Conservation (phyloP, 2,329 filamentous ascomycete genomes). For the Intubia oerlemansii region DNA sequence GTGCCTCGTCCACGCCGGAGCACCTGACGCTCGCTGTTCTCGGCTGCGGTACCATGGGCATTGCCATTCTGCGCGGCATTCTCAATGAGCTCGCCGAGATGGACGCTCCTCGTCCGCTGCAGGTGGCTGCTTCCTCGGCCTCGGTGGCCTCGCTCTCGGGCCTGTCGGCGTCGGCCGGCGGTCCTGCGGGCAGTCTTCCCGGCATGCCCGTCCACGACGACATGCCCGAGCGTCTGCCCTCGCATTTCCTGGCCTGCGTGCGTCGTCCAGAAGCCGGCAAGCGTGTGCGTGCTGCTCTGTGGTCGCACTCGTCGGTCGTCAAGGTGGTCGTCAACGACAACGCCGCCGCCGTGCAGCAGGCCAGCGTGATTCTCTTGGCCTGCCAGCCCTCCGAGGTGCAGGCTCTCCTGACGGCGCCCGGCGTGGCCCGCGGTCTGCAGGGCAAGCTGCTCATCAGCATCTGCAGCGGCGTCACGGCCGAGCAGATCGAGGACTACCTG, state of each 20-base stretch:
- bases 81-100: slow-evolving; percentile 43
- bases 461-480: slow-evolving; percentile 51
- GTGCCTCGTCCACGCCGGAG: slow-evolving; percentile 2
- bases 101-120: slow-evolving; percentile 23
- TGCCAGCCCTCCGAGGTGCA: slow-evolving; percentile 64
- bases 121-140: slow-evolving; percentile 19
- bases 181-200: slow-evolving; percentile 10
- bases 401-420: slow-evolving; percentile 42
- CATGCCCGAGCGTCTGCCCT: slow-evolving; percentile 38
- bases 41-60: slow-evolving; percentile 72
- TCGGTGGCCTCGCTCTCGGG: slow-evolving; percentile 3
- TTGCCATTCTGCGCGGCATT: slow-evolving; percentile 65
- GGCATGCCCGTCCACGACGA: slow-evolving; percentile 22
- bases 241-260: slow-evolving; percentile 65
- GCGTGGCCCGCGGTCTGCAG: slow-evolving; percentile 45
- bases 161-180: not conserved
- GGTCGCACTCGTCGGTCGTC: slow-evolving; percentile 38
- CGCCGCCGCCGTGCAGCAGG: slow-evolving; percentile 39
- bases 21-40: slow-evolving; percentile 54
- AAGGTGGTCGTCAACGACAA: slow-evolving; percentile 54
- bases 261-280: slow-evolving; percentile 46
- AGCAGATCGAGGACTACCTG: slow-evolving; percentile 44
- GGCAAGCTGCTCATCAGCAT: slow-evolving; percentile 72
- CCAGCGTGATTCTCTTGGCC: slow-evolving; percentile 54
- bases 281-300: slow-evolving; percentile 43